Evolutionary conservation across 1,284 basidiomycete species (phyloP).

Genomic region (Trametes pubescens): DNA sequence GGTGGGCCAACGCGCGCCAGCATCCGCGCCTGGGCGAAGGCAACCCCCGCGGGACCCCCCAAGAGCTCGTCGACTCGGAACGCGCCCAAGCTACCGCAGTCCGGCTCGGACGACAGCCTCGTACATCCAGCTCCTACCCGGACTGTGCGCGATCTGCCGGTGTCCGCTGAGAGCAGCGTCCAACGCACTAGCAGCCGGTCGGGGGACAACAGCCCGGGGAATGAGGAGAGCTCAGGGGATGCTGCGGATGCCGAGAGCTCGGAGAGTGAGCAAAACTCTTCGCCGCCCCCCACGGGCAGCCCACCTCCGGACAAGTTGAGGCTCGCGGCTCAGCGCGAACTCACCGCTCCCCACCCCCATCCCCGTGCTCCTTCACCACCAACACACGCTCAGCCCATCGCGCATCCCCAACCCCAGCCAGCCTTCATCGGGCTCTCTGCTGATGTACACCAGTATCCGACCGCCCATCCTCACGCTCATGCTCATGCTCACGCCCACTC

Average conservation of each 20-base stretch:
- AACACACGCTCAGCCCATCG: background rate
- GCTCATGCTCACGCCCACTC: background rate
- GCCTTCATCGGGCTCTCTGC: too few relatives aligned
- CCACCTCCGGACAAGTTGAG: background rate
- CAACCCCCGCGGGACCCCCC: constrained; percentile 23
- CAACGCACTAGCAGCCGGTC: constrained; percentile 2
- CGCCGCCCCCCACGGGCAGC: background rate
- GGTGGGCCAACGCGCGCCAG: constrained; percentile 24
- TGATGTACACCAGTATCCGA: background rate
- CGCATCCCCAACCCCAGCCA: background rate
- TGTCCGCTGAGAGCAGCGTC: background rate
- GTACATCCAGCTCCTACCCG: constrained; percentile 15
- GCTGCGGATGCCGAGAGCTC: constrained; percentile 25
- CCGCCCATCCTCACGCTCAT: background rate
- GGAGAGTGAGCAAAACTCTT: background rate
- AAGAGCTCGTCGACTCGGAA: constrained; percentile 10
- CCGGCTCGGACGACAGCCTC: constrained; percentile 13
- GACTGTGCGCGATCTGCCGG: background rate
- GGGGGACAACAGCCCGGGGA: constrained; percentile 5
- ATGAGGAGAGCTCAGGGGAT: constrained; percentile 21
- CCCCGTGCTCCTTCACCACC: background rate
- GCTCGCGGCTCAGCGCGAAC: background rate
- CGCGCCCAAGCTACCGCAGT: constrained; percentile 2
- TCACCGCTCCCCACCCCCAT: background rate
- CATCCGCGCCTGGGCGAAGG: constrained; percentile 28